Evolutionary conservation across 1,284 basidiomycete species (phyloP), one percentile per base, ranked within the genome.

Genomic region (Ustilago trichophora): DNA sequence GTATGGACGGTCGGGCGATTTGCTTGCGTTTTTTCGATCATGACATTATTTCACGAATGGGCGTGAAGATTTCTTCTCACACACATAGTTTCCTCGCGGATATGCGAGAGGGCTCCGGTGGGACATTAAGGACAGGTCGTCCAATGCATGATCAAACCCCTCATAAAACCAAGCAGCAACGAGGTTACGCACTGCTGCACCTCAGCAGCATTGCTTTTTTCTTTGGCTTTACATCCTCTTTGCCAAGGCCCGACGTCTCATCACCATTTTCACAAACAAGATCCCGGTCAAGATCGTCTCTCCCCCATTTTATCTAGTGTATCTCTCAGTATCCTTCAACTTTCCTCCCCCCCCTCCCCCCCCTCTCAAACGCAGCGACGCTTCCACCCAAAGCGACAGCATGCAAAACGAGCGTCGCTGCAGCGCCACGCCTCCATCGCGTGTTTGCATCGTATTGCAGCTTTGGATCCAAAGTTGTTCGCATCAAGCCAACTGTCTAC

Each of bases 61-160:
- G 47, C 47, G 51, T 62, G 42, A 37, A 42, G n/a, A 12, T n/a
- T 32, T 25, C 32, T 27, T 54, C 43, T 36, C 44, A 37, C 47
- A 45, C n/a, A n/a, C 48, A 38, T 21, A 44, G 4, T 46, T 44
- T 70, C 67, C 67, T 70, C 67, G 67, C 67, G 62, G 67, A 62
- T 56, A 70, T 56, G 67, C 62, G 67, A 70, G 67, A 70, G 67
- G 67, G 67, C 67, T 70, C 58, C 67, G 62, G 31, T 27, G 67
- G 67, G 62, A 64, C 33, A 13, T 12, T 56, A 56, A 15, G 49
- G 65, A 68, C 65, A 47, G 65, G 58, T 51, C 38, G 59, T 56
- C 58, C 34, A 41, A 50, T 63, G n/a, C 50, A 68, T 68, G 53
- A 50, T 29, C 6, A 15, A 15, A n/a, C n/a, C n/a, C 34, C 51